phyloP scores from a whole-genome alignment of 345 rosid species.

The Gossypium herbaceum region DNA sequence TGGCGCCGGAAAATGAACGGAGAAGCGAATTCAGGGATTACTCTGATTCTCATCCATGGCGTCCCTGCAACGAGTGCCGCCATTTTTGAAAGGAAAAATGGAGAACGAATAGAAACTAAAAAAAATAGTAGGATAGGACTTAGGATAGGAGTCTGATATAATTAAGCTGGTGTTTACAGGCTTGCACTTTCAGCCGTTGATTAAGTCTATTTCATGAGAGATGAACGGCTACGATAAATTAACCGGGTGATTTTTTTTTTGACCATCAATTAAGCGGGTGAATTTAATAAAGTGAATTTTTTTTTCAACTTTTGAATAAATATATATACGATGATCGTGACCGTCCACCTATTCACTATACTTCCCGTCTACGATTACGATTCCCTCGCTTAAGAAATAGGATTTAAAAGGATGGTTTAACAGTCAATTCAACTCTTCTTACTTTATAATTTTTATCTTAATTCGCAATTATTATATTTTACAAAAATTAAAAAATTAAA shows the following conservation, averaged over 20 bases:
- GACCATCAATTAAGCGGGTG: not conserved
- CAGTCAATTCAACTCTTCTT: no score
- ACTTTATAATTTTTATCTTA: no score
- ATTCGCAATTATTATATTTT: not conserved
- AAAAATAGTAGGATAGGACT: not conserved
- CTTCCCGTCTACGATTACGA: not conserved
- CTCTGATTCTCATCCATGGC: conserved; percentile 54
- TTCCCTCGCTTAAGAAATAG: not conserved
- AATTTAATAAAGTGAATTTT: not conserved
- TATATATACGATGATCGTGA: not conserved
- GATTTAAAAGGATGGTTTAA: no score
- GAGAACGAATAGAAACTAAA: not conserved
- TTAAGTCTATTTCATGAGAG: not conserved
- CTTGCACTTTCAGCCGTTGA: not conserved
- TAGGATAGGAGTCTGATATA: not conserved
- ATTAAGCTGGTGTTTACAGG: not conserved
- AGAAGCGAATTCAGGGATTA: conserved; percentile 39
- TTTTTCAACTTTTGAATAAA: no score
- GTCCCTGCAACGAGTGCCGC: conserved; percentile 42
- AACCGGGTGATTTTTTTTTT: not conserved
- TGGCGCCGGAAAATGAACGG: conserved; percentile 18
- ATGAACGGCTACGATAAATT: not conserved
- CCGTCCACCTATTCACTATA: not conserved
- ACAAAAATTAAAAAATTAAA: not conserved
- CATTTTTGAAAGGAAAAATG: conserved; percentile 26